Conservation (phyloP, 129 eudicot species). For the Heracleum sosnowskyi region DNA sequence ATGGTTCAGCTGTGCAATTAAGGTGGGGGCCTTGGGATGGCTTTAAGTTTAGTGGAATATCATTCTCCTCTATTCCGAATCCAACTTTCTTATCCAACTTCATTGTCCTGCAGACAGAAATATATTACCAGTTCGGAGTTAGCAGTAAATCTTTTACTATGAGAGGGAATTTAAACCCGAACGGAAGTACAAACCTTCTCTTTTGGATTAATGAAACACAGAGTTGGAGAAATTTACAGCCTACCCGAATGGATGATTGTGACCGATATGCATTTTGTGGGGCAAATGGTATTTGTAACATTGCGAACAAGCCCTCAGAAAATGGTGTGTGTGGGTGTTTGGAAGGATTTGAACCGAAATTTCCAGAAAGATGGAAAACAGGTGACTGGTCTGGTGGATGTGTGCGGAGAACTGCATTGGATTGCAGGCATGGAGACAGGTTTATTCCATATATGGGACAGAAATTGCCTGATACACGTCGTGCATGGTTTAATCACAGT, state of each 20-base stretch:
- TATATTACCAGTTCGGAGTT: not conserved
- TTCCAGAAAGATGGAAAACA: slow-evolving; percentile 4
- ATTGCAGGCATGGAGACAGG: slow-evolving; percentile 21
- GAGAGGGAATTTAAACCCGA: slow-evolving; percentile 8
- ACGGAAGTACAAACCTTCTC: not conserved
- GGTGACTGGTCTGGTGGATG: slow-evolving; percentile 26
- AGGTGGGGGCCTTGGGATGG: slow-evolving; percentile 49
- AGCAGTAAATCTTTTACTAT: not conserved
- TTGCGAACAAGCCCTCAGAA: not conserved
- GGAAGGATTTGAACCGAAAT: slow-evolving; percentile 21
- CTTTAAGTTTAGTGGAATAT: slow-evolving; percentile 22
- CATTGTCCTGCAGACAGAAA: slow-evolving; percentile 17
- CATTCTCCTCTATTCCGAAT: not conserved
- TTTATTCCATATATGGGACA: slow-evolving; percentile 14
- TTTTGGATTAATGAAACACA: slow-evolving; percentile 15
- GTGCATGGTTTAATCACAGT: slow-evolving; percentile 19
- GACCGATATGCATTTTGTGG: slow-evolving; percentile 17
- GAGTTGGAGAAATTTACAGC: slow-evolving; percentile 9
- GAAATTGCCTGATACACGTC: slow-evolving; percentile 31
- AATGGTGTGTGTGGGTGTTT: slow-evolving; percentile 15
- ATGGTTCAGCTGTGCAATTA: slow-evolving; percentile 1
- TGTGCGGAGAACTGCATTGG: slow-evolving; percentile 2
- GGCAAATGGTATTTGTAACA: slow-evolving; percentile 13
- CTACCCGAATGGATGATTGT: slow-evolving; percentile 12
- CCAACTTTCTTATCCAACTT: slow-evolving; percentile 14